Percentiles rank a stretch among this genome's conserved stretches.
Conservation (phyloP, 306 rosid genomes). For the Benincasa hispida region DNA sequence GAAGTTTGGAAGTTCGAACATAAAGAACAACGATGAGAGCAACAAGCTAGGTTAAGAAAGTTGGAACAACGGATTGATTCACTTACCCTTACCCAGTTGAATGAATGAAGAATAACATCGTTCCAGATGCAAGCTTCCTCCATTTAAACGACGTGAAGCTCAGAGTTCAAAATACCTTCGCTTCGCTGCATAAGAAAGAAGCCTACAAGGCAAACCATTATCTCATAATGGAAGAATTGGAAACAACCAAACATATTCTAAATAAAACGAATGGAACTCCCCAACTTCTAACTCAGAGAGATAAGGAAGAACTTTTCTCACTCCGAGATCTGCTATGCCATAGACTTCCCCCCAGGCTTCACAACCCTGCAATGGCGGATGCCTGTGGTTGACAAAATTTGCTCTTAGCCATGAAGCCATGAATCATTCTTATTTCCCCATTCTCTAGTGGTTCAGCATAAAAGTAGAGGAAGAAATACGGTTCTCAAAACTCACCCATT, state of each 20-base stretch:
- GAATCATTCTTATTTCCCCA: not conserved
- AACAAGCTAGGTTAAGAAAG: too few relatives aligned
- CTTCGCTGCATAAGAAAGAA: not conserved
- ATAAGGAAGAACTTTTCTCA: not conserved
- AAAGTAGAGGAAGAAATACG: not conserved
- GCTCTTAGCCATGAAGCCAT: not conserved
- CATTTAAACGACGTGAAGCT: not conserved
- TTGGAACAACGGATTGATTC: too few relatives aligned
- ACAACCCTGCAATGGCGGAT: not conserved
- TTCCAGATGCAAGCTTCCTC: not conserved
- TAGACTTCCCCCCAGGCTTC: not conserved
- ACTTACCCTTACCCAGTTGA: not conserved
- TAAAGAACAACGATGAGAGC: too few relatives aligned
- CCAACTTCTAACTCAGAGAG: not conserved
- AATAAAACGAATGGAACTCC: not conserved
- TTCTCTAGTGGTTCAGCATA: not conserved
- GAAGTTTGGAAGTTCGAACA: too few relatives aligned
- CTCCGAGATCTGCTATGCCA: not conserved
- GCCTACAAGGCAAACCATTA: not conserved
- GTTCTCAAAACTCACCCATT: not conserved
- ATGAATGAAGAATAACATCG: not conserved
- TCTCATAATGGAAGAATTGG: not conserved
- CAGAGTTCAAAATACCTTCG: not conserved
- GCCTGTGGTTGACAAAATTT: slow-evolving; percentile 5
- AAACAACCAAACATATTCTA: not conserved